These are phyloP conservation scores for Phenoliferia sp. DNA, from an alignment of 1,284 basidiomycete genomes.

Conservation along the genomic window DNA sequence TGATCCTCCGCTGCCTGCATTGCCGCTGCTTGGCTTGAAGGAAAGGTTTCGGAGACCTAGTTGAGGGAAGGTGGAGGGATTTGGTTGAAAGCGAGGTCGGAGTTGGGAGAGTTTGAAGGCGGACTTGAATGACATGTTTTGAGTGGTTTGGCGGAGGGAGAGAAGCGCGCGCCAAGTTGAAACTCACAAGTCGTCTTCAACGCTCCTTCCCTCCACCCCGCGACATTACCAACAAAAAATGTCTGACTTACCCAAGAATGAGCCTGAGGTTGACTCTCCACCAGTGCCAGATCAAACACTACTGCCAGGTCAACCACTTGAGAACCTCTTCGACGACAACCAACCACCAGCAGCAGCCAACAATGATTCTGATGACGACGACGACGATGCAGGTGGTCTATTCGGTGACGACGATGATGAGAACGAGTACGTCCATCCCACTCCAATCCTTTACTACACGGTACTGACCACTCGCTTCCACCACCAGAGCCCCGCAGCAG, in stretches of 20 bases:
- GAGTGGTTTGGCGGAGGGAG: too few relatives aligned
- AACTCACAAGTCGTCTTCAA: too few relatives aligned
- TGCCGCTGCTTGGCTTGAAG: too few relatives aligned
- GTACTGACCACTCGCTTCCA: not conserved
- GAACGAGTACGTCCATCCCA: slow-evolving; percentile 47
- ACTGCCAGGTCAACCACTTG: not conserved
- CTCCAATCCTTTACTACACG: too few relatives aligned
- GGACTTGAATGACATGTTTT: not conserved
- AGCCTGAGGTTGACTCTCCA: not conserved
- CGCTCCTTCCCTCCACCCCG: not conserved
- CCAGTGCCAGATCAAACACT: not conserved
- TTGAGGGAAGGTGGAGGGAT: not conserved
- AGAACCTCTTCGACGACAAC: not conserved
- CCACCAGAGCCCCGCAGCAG: not conserved
- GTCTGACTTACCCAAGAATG: not conserved
- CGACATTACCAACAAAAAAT: not conserved
- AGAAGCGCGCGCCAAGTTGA: too few relatives aligned
- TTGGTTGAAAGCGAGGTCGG: not conserved
- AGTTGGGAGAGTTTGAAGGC: not conserved
- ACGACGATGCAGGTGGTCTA: slow-evolving; percentile 47
- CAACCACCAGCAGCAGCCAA: slow-evolving; percentile 50
- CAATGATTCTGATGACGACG: slow-evolving; percentile 59
- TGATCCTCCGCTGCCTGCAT: not conserved
- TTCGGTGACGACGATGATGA: slow-evolving; percentile 66
- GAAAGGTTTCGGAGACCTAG: not conserved